Percentiles rank a stretch among this genome's conserved stretches.
phyloP scores from a whole-genome alignment of 441 rosid species.

The Erysimum cheiri region DNA sequence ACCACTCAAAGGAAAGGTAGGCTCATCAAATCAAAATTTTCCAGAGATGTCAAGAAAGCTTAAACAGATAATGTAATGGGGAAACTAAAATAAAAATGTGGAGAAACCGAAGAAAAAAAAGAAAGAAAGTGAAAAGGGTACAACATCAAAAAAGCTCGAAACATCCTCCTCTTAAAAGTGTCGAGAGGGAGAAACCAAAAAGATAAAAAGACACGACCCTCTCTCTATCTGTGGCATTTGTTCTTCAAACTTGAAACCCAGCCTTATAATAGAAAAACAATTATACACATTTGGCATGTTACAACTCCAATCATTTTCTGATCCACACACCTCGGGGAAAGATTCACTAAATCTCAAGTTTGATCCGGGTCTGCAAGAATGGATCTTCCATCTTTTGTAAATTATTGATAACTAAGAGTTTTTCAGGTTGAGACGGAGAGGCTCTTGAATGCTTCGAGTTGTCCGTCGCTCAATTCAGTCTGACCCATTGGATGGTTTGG shows the following conservation, averaged over 20 bases:
- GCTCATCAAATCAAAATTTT: slow-evolving; percentile 24
- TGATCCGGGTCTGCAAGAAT: slow-evolving; percentile 22
- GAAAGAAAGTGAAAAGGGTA: not conserved
- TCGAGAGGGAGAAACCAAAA: slow-evolving; percentile 25
- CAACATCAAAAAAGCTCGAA: slow-evolving; percentile 36
- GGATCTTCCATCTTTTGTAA: slow-evolving; percentile 30
- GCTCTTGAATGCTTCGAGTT: slow-evolving; percentile 74
- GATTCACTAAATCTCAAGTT: slow-evolving; percentile 28
- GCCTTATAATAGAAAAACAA: slow-evolving; percentile 41
- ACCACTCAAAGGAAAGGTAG: not conserved
- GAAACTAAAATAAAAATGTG: slow-evolving; percentile 5
- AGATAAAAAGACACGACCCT: slow-evolving; percentile 2
- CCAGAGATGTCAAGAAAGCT: slow-evolving; percentile 18
- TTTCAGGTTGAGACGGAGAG: slow-evolving; percentile 59
- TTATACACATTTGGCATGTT: slow-evolving; percentile 48
- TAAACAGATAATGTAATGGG: slow-evolving; percentile 2
- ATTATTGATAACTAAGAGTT: slow-evolving; percentile 15
- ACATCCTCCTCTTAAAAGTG: slow-evolving; percentile 16
- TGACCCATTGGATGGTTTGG: slow-evolving; percentile 51
- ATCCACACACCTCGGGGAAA: slow-evolving; percentile 33
- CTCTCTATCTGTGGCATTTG: slow-evolving; percentile 28
- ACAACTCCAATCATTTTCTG: slow-evolving; percentile 39
- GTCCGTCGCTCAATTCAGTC: slow-evolving; percentile 65
- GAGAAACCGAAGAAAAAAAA: not conserved
- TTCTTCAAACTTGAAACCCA: slow-evolving; percentile 36